These are phyloP conservation scores for Haematococcus sp. DNA, from an alignment of 139 green algal genomes.

Conservation along the genomic window DNA sequence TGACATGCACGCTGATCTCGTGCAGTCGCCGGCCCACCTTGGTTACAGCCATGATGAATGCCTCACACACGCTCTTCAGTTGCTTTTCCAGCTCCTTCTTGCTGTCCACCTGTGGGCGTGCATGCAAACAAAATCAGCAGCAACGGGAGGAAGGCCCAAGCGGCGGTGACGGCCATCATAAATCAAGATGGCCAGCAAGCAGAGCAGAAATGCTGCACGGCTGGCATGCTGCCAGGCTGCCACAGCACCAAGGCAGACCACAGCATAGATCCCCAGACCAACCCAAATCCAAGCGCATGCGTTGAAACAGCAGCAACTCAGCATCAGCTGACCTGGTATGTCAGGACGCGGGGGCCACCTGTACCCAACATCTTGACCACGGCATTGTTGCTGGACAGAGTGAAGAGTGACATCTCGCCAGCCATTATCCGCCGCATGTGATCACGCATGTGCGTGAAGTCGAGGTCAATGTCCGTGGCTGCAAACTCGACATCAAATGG, in stretches of 20 bases:
- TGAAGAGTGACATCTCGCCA: conserved; percentile 83
- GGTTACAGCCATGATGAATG: conserved; percentile 92
- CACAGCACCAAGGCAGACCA: no score
- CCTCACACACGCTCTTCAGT: conserved; percentile 89
- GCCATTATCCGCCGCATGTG: conserved; percentile 80
- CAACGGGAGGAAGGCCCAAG: no score
- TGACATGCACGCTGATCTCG: no score
- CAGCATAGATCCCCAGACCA: no score
- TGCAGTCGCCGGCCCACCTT: no score
- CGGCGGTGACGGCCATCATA: no score
- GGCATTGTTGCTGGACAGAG: conserved; percentile 70
- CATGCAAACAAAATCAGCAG: neutral
- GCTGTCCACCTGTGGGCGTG: conserved; percentile 68
- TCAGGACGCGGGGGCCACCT: conserved; percentile 64
- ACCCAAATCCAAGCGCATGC: no score
- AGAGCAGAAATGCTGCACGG: no score
- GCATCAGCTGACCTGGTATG: conserved; percentile 40
- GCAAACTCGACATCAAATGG: conserved; percentile 88
- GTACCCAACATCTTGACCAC: conserved; percentile 75
- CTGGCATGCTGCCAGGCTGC: no score
- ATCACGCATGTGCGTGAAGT: conserved; percentile 89
- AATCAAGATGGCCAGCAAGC: no score
- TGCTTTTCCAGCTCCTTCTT: conserved; percentile 94
- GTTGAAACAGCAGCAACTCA: no score
- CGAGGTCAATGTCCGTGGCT: conserved; percentile 81